A percentile compares a stretch with the other conserved stretches of the same genome.
Evolutionary conservation across 768 basidiomycete genomes (phyloP).

Genomic region (Mycena chlorophos): DNA sequence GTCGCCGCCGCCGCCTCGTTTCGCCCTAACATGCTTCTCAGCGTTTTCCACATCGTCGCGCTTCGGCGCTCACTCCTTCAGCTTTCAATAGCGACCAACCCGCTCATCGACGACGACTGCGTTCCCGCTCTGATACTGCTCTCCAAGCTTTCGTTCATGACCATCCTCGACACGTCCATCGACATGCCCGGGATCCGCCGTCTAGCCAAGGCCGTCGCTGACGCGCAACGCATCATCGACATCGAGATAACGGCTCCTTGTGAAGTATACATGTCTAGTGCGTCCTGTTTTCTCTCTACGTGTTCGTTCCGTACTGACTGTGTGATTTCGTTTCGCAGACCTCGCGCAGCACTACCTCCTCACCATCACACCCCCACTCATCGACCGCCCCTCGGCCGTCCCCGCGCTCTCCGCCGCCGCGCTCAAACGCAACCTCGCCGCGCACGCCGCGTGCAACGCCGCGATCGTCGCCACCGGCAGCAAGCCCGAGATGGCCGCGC

Average conservation of each 20-base stretch:
- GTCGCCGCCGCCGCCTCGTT: constrained; percentile 19
- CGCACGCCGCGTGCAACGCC: constrained; percentile 51
- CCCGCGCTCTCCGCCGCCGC: constrained; percentile 45
- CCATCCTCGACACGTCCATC: constrained; percentile 54
- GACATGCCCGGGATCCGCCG: constrained; percentile 59
- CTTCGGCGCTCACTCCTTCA: constrained; percentile 54
- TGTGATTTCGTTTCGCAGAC: constrained; percentile 31
- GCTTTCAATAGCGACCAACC: constrained; percentile 55
- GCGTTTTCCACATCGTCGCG: constrained; percentile 57
- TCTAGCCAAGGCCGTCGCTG: constrained; percentile 39
- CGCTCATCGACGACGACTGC: constrained; percentile 54
- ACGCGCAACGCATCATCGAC: constrained; percentile 43
- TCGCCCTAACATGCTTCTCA: constrained; percentile 28
- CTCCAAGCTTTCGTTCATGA: constrained; percentile 47
- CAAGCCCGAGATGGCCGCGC: constrained; percentile 48
- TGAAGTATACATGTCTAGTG: constrained; percentile 56
- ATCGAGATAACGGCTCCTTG: constrained; percentile 57
- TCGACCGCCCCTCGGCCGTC: constrained; percentile 44
- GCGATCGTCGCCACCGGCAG: constrained; percentile 46
- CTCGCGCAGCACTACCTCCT: constrained; percentile 50
- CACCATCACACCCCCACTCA: constrained; percentile 48
- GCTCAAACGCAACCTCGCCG: constrained; percentile 57
- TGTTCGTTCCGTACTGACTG: not conserved
- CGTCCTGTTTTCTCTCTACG: constrained; percentile 16
- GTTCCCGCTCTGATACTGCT: constrained; percentile 55